Conservation (phyloP, 202 grass and related monocot genomes). For the Cymbopogon flexuosus region DNA sequence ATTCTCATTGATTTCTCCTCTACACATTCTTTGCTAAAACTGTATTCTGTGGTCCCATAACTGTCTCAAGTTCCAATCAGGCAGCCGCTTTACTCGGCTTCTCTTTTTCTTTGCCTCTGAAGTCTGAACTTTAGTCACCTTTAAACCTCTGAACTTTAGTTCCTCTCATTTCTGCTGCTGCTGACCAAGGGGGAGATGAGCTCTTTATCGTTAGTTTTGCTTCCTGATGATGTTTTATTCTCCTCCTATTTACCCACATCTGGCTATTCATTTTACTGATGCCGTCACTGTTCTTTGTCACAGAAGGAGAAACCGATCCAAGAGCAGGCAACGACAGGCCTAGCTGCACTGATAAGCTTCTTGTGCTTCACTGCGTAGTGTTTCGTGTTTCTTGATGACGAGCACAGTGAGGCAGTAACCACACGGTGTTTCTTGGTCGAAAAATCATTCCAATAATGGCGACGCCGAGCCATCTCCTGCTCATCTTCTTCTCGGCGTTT, state of each 20-base stretch:
- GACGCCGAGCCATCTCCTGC: background rate
- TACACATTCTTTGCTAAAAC: too few species aligned
- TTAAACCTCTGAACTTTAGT: background rate
- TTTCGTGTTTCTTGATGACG: slow-evolving; percentile 5
- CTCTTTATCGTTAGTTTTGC: background rate
- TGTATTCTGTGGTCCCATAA: too few species aligned
- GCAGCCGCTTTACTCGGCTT: slow-evolving; percentile 8
- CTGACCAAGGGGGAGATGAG: background rate
- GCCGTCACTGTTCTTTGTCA: slow-evolving; percentile 6
- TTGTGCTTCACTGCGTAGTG: background rate
- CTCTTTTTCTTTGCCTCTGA: background rate
- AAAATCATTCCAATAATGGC: slow-evolving; percentile 18
- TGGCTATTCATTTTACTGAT: slow-evolving; percentile 6
- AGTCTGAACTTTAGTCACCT: background rate
- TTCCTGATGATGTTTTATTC: background rate
- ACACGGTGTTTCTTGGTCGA: background rate
- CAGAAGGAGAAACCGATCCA: background rate
- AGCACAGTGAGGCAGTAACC: background rate
- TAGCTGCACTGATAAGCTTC: background rate
- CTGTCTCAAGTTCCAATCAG: too few species aligned
- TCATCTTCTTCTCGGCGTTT: slow-evolving; percentile 34
- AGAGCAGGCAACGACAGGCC: background rate
- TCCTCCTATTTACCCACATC: background rate
- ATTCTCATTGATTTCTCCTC: slow-evolving; percentile 9
- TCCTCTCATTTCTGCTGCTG: background rate